Conservation (phyloP, 1,139 yeast genomes). For the Saccharomyces hybrid region DNA sequence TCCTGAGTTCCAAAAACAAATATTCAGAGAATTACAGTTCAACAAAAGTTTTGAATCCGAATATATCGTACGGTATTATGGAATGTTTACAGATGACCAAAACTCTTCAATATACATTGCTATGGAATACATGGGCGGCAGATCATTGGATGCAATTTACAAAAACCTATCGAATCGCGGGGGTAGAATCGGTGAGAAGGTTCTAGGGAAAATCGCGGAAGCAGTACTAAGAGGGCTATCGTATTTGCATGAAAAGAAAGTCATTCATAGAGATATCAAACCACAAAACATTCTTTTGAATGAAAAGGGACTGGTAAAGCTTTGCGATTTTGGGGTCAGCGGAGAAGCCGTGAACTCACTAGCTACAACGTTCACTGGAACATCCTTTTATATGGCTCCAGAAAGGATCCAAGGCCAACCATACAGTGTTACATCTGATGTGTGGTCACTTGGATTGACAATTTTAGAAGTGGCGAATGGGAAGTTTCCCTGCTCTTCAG, state of each 20-base stretch:
- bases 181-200: conserved; percentile 87
- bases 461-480: conserved; percentile 88
- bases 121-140: conserved; percentile 96
- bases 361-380: conserved; percentile 94
- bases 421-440: conserved; percentile 88
- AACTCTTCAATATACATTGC: conserved; percentile 79
- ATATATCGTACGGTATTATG: conserved; percentile 83
- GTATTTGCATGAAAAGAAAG: conserved; percentile 77
- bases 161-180: conserved; percentile 54
- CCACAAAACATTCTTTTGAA: conserved; percentile 86
- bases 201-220: conserved; percentile 81
- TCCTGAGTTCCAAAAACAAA: conserved; percentile 72
- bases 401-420: conserved; percentile 94
- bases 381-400: conserved; percentile 97
- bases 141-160: conserved; percentile 84
- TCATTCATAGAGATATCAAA: conserved; percentile 88
- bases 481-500: conserved; percentile 58
- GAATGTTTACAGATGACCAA: conserved; percentile 74
- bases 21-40: conserved; percentile 81
- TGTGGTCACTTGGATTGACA: conserved; percentile 93
- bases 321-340: conserved; percentile 96
- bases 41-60: conserved; percentile 76
- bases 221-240: conserved; percentile 77
- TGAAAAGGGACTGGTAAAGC: conserved; percentile 68
- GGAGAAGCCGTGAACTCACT: conserved; percentile 93